phyloP scores from a whole-genome alignment of 1,284 basidiomycete genomes.

The Boletus smithii region DNA sequence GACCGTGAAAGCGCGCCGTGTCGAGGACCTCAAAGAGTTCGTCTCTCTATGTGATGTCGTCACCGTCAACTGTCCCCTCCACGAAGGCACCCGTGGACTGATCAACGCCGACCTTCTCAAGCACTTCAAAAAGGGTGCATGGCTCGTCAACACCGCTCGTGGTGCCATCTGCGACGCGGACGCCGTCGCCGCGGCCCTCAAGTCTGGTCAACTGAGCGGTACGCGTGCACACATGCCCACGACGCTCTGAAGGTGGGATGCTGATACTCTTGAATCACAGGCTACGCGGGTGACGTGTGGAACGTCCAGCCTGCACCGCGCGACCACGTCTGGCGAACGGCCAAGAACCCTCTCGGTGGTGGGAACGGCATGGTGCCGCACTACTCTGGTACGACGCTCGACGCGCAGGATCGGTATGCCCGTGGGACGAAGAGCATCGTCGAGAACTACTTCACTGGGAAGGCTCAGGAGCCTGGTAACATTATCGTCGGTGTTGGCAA shows the following conservation, averaged over 20 bases:
- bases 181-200: slow-evolving; percentile 76
- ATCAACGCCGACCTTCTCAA: slow-evolving; percentile 79
- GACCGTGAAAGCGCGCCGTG: slow-evolving; percentile 68
- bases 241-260: slow-evolving; percentile 2
- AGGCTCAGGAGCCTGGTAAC: slow-evolving; percentile 75
- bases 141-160: slow-evolving; percentile 91
- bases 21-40: slow-evolving; percentile 82
- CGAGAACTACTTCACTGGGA: slow-evolving; percentile 66
- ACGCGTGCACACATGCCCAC: too few species aligned
- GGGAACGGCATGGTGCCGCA: slow-evolving; percentile 85
- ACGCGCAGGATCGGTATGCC: slow-evolving; percentile 89
- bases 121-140: slow-evolving; percentile 87
- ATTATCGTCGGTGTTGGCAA: slow-evolving; percentile 72
- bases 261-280: slow-evolving; percentile 8
- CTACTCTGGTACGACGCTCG: slow-evolving; percentile 85
- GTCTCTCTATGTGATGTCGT: slow-evolving; percentile 80
- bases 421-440: slow-evolving; percentile 66
- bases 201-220: slow-evolving; percentile 77
- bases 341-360: slow-evolving; percentile 75
- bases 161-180: slow-evolving; percentile 88
- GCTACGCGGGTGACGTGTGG: slow-evolving; percentile 70
- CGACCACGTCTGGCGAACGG: slow-evolving; percentile 86
- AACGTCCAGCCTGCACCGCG: slow-evolving; percentile 65
- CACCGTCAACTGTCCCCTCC: slow-evolving; percentile 86
- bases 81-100: slow-evolving; percentile 80